Conservation (phyloP, 805 yeast genomes). For the Metschnikowia proteae region DNA sequence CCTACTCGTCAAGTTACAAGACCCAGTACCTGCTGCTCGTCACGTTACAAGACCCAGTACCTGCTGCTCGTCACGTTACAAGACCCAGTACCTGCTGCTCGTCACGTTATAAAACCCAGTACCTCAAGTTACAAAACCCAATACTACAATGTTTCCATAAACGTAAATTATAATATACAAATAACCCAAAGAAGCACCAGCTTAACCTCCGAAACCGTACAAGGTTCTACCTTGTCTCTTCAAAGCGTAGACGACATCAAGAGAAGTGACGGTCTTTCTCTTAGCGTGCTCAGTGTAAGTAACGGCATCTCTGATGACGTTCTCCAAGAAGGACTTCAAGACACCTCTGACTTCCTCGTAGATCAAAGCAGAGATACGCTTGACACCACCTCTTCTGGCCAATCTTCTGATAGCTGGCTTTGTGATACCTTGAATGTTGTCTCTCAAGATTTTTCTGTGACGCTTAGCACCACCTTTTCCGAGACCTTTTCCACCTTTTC, state of each 20-base stretch:
- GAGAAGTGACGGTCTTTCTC: constrained; percentile 99
- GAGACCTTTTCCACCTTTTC: constrained; percentile 99
- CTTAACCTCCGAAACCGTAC: constrained; percentile 98
- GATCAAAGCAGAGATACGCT: constrained; percentile 98
- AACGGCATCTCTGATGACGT: constrained; percentile 98
- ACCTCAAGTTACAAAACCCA: too few species aligned
- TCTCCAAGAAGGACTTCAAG: constrained; percentile 90
- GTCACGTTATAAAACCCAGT: too few species aligned
- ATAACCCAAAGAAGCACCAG: constrained; percentile 7
- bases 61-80: too few species aligned
- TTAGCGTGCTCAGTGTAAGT: constrained; percentile 99
- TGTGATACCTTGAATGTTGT: constrained; percentile 99
- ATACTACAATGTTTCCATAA: neutral
- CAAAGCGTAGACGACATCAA: constrained; percentile 97
- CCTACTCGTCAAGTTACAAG: too few species aligned
- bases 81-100: too few species aligned
- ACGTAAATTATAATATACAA: constrained; percentile 10
- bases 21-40: too few species aligned
- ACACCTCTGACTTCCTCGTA: constrained; percentile 99
- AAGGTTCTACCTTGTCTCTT: constrained; percentile 99
- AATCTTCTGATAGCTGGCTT: constrained; percentile 99
- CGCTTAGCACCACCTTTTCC: constrained; percentile 99
- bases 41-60: too few species aligned
- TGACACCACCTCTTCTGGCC: constrained; percentile 99
- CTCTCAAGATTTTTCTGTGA: constrained; percentile 99